A percentile compares a stretch with the other conserved stretches of the same genome.
phyloP scores from a whole-genome alignment of 495 filamentous ascomycete genomes.

The Xylaria bambusicola region DNA sequence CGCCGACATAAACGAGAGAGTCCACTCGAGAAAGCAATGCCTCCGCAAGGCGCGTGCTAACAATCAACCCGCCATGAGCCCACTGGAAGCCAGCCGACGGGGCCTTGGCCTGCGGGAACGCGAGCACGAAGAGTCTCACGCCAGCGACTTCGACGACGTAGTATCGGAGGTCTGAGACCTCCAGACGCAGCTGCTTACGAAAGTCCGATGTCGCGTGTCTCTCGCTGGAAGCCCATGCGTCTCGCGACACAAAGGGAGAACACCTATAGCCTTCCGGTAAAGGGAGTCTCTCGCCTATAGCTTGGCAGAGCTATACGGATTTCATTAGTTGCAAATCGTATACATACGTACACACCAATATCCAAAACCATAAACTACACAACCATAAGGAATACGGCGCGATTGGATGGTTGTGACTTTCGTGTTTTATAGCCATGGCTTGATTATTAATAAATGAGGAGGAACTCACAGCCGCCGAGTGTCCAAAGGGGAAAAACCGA shows the following conservation, averaged over 20 bases:
- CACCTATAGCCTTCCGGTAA: constrained; percentile 30
- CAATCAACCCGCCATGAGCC: constrained; percentile 41
- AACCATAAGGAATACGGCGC: too few species aligned
- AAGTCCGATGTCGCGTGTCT: constrained; percentile 25
- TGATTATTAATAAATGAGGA: too few species aligned
- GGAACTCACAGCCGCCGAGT: constrained; percentile 14
- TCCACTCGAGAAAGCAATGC: constrained; percentile 36
- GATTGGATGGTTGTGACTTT: too few species aligned
- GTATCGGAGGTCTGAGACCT: constrained; percentile 32
- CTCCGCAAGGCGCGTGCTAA: constrained; percentile 42
- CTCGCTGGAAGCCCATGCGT: constrained; percentile 24
- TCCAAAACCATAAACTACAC: too few species aligned
- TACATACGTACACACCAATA: too few species aligned
- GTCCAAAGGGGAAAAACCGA: constrained; percentile 38
- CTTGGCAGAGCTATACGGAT: constrained; percentile 29
- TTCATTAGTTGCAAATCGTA: neutral
- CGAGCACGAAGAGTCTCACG: constrained; percentile 40
- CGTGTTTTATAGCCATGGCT: too few species aligned
- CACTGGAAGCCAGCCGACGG: constrained; percentile 39
- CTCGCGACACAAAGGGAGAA: constrained; percentile 32
- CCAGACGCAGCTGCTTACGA: constrained; percentile 25
- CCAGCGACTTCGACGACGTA: constrained; percentile 36
- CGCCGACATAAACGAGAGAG: constrained; percentile 24
- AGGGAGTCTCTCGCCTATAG: constrained; percentile 27
- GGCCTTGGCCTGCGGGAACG: constrained; percentile 32